Conservation (phyloP, 805 yeast species). For the Hanseniaspora lindneri region DNA sequence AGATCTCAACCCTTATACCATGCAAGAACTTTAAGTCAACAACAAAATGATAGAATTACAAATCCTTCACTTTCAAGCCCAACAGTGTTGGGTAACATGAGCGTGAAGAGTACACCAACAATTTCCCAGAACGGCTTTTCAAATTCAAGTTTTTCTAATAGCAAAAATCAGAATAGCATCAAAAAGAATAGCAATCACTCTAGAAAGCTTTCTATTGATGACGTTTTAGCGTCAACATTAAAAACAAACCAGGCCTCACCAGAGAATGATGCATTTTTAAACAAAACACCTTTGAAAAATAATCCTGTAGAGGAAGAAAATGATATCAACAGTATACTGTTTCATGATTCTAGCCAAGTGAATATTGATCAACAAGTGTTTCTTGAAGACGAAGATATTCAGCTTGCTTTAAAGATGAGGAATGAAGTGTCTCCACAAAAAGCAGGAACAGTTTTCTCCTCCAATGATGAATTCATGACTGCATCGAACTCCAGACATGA, state of each 20-base stretch:
- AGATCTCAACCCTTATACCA: conserved; percentile 7
- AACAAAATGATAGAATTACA: not conserved
- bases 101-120: conserved; percentile 7
- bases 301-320: conserved; percentile 11
- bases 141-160: not conserved
- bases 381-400: conserved; percentile 6
- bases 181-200: conserved; percentile 3
- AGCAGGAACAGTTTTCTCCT: not conserved
- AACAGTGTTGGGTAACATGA: conserved; percentile 5
- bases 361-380: conserved; percentile 5
- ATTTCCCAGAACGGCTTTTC: not conserved
- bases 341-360: not conserved
- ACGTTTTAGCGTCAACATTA: conserved; percentile 21
- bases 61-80: not conserved
- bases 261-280: conserved; percentile 17
- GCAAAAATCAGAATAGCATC: not conserved
- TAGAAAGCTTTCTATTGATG: conserved; percentile 22
- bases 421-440: conserved; percentile 11
- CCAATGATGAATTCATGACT: not conserved
- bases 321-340: not conserved
- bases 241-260: conserved; percentile 11
- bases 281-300: conserved; percentile 24
- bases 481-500: conserved; percentile 8
- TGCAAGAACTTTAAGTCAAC: conserved; percentile 10
- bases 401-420: conserved; percentile 10